Evolutionary conservation across 164 flowering plant species (phyloP).

Genomic region (Vitis labrusca): DNA sequence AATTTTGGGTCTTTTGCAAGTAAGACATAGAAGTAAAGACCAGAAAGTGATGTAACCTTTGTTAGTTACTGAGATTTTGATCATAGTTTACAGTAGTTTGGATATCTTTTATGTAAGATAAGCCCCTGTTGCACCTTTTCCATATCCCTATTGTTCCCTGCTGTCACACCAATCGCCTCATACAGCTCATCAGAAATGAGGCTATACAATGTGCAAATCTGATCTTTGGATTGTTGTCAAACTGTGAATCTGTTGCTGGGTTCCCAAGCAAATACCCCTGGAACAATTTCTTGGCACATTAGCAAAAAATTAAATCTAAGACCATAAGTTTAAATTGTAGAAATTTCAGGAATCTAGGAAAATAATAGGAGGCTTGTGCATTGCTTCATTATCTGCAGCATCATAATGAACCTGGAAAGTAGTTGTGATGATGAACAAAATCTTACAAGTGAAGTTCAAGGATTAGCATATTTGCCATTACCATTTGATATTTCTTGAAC

Average conservation of each 20-base stretch:
- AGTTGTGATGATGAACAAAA: background rate
- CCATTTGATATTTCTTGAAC: constrained; percentile 17
- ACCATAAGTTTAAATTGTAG: too few species aligned
- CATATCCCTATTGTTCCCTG: constrained; percentile 21
- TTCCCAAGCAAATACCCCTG: constrained; percentile 15
- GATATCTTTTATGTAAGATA: constrained; percentile 15
- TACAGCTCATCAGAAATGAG: constrained; percentile 23
- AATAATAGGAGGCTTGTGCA: constrained; percentile 5
- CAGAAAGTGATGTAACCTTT: too few species aligned
- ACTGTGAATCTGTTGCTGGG: constrained; percentile 10
- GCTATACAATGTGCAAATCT: constrained; percentile 13
- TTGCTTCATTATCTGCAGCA: constrained; percentile 23
- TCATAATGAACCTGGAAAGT: background rate
- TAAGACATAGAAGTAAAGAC: too few species aligned
- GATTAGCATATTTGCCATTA: background rate
- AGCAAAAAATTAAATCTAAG: too few species aligned
- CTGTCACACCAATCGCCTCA: constrained; percentile 5
- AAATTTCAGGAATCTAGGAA: background rate
- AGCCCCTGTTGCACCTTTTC: constrained; percentile 20
- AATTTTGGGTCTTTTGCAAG: too few species aligned
- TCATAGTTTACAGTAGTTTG: constrained; percentile 6
- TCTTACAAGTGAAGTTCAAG: background rate
- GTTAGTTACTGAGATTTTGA: constrained; percentile 4
- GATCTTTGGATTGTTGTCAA: constrained; percentile 7
- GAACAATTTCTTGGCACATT: too few species aligned